Evolutionary conservation across 139 green algal species (phyloP), one percentile per base, ranked within the genome.

Genomic region (Axilococcus clingmanii): DNA sequence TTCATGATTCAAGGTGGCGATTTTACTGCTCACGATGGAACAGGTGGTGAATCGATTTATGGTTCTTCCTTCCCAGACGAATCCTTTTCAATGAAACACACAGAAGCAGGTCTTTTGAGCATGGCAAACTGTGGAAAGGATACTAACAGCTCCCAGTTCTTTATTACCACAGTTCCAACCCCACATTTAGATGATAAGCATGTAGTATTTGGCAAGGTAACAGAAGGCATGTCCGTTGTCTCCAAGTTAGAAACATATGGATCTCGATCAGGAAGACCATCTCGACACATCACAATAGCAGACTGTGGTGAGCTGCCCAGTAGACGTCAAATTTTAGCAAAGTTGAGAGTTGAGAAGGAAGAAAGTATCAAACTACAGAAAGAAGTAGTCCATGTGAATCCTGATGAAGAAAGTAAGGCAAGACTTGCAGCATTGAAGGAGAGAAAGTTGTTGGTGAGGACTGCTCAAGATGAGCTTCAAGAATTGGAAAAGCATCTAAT

Each of bases 151-250:
- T 62, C 31, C 8, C 81, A 89, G 66, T 88, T 88, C 68, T 89
- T 88, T 33, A 35, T 74, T 22, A 53, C 25, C 11, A 68, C 57
- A 23, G 44, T 25, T 15, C 24, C 31, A n/a, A 57, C 78, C 2
- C 84, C 88, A 0, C 85, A 71, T 57, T 67, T 96, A 22, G 88
- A 95, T 56, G 87, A 80, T 44, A 97, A 97, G 82, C 91, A 98
- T 63, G 66, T 93, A 2, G 83, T 94, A 14, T 95, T 95, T 75
- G 86, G 86, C 4, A 46, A 59, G 23, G 80, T 95, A n/a, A 55
- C 77, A 22, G 83, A 94, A 57, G 86, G 86, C 30, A 83, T 94
- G 80, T 42, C 61, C 0, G 59, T 87, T 22, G 75, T 92, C 15
- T 77, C 76, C 45, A 75, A 67, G 15, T 80, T 92, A 36, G 85